Percentiles rank a stretch among this genome's conserved stretches.
phyloP scores from a whole-genome alignment of 768 basidiomycete genomes.

The Lactifluus volemus region DNA sequence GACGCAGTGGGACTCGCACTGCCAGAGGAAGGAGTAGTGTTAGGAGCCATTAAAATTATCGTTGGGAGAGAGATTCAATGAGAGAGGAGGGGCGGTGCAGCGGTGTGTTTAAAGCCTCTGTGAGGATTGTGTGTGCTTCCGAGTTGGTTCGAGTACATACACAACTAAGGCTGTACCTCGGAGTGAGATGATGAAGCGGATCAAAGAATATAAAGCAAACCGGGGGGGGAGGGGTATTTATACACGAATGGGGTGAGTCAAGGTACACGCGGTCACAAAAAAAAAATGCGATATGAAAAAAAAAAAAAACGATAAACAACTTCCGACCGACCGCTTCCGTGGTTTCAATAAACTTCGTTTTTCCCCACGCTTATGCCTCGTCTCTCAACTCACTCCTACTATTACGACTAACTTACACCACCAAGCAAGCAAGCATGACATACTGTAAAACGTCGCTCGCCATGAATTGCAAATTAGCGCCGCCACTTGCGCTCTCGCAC shows the following conservation, averaged over 20 bases:
- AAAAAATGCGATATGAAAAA: neutral
- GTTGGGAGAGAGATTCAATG: slow-evolving; percentile 20
- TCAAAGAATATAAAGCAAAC: neutral
- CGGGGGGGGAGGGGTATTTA: neutral
- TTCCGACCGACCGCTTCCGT: neutral
- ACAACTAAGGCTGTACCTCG: slow-evolving; percentile 24
- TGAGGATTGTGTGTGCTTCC: slow-evolving; percentile 82
- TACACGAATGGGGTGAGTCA: neutral
- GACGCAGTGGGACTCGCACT: slow-evolving; percentile 49
- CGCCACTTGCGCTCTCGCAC: too few relatives aligned
- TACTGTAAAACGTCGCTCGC: too few relatives aligned
- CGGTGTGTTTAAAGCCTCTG: slow-evolving; percentile 81
- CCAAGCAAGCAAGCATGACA: too few relatives aligned
- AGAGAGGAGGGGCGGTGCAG: slow-evolving; percentile 49
- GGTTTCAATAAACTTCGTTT: neutral
- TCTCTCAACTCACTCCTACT: too few relatives aligned
- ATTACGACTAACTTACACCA: too few relatives aligned
- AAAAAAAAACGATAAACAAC: too few relatives aligned
- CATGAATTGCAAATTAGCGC: too few relatives aligned
- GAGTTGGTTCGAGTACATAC: slow-evolving; percentile 96
- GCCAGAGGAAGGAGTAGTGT: slow-evolving; percentile 47
- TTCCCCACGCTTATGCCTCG: too few relatives aligned
- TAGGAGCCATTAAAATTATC: slow-evolving; percentile 39
- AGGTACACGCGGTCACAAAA: neutral
- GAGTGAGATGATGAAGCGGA: neutral